A percentile compares a stretch with the other conserved stretches of the same genome.
Evolutionary conservation across 768 basidiomycete genomes (phyloP).

Genomic region (Cantharellus anzutake): DNA sequence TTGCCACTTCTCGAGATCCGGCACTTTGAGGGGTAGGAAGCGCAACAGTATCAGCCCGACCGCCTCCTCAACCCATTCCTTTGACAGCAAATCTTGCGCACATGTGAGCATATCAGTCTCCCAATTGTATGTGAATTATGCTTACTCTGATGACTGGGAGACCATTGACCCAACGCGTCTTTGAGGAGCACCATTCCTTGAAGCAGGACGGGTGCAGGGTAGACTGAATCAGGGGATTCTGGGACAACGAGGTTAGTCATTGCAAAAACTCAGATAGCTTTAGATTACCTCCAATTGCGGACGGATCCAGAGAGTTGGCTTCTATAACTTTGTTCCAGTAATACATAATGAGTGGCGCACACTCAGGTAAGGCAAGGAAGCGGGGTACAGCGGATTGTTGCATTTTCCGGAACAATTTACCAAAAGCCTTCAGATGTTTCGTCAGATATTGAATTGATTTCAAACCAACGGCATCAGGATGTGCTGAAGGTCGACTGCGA

Average conservation of each 20-base stretch:
- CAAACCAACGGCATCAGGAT: constrained; percentile 17
- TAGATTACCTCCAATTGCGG: neutral
- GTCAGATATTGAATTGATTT: constrained; percentile 39
- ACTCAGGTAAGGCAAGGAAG: constrained; percentile 44
- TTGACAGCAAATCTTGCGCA: constrained; percentile 32
- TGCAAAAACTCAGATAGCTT: neutral
- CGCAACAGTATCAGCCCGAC: constrained; percentile 60
- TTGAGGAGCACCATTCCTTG: constrained; percentile 78
- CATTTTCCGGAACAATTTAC: constrained; percentile 55
- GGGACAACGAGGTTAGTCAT: neutral
- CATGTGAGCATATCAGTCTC: neutral
- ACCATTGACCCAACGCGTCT: constrained; percentile 64
- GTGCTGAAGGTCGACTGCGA: constrained; percentile 16
- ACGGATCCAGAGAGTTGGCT: constrained; percentile 31
- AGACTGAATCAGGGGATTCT: constrained; percentile 48
- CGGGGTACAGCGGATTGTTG: constrained; percentile 39
- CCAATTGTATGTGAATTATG: neutral
- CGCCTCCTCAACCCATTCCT: constrained; percentile 53
- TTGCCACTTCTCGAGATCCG: constrained; percentile 70
- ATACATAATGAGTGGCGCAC: constrained; percentile 48
- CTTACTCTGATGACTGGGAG: constrained; percentile 34
- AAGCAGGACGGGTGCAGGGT: constrained; percentile 62
- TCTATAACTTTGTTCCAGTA: constrained; percentile 68
- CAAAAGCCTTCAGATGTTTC: constrained; percentile 49
- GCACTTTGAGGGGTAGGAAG: constrained; percentile 66